A percentile compares a stretch with the other conserved stretches of the same genome.
Conservation (phyloP, 192 early-diverging fungal species). For the Backusella luteola region DNA sequence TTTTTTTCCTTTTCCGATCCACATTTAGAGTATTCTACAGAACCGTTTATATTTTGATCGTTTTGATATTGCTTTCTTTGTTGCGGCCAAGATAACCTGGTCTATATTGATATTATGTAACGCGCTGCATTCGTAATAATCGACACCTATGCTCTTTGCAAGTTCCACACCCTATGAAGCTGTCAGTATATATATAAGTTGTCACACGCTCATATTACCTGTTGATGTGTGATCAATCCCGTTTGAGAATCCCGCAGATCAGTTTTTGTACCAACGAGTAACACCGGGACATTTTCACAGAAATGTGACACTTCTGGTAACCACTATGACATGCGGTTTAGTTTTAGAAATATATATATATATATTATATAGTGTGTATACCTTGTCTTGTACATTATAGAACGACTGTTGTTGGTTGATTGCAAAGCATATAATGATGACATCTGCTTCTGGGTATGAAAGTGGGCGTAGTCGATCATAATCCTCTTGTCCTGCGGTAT, state of each 20-base stretch:
- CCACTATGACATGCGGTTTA: background rate
- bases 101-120: background rate
- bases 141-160: background rate
- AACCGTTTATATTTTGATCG: background rate
- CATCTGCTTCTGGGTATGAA: constrained; percentile 66
- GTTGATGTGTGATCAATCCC: background rate
- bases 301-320: constrained; percentile 9
- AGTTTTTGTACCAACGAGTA: background rate
- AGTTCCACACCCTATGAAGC: background rate
- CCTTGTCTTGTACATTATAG: constrained; percentile 77
- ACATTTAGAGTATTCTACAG: background rate
- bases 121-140: background rate
- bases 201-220: background rate
- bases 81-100: background rate
- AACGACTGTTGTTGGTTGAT: constrained; percentile 68
- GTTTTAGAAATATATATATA: background rate
- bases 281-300: background rate
- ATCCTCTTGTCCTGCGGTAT: constrained; percentile 75
- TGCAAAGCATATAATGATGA: constrained; percentile 67
- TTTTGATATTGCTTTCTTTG: background rate
- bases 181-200: too few species aligned
- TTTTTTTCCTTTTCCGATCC: background rate
- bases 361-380: constrained; percentile 17
- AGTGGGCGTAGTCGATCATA: constrained; percentile 69
- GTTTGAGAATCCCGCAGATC: background rate